A percentile compares a stretch with the other conserved stretches of the same genome.
These are phyloP conservation scores for Globisporangium heterothallicum DNA, from an alignment of 352 stramenopile species.

Conservation along the genomic window DNA sequence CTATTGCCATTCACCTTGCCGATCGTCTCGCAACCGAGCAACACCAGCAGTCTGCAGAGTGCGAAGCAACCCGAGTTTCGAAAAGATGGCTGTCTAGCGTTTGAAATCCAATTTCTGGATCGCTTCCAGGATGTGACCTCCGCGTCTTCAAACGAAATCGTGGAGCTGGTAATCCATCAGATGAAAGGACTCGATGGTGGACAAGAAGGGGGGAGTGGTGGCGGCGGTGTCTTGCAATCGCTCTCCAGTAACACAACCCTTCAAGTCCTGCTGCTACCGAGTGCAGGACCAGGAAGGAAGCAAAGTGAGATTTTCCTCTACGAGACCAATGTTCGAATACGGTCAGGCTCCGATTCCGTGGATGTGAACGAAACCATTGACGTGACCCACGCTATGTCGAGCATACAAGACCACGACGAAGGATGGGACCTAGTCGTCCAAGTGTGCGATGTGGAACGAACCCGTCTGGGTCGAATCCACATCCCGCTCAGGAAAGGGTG, in stretches of 20 bases:
- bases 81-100: slow-evolving; percentile 16
- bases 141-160: background rate
- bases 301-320: background rate
- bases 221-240: background rate
- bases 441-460: slow-evolving; percentile 18
- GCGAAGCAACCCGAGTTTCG: background rate
- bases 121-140: slow-evolving; percentile 1
- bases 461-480: slow-evolving; percentile 18
- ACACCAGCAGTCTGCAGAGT: background rate
- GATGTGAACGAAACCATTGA: slow-evolving; percentile 18
- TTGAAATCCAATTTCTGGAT: slow-evolving; percentile 33
- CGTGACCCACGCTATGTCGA: slow-evolving; percentile 13
- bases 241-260: background rate
- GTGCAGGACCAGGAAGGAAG: background rate
- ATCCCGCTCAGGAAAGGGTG: slow-evolving; percentile 28
- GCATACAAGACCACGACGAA: background rate
- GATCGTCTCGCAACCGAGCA: slow-evolving; percentile 6
- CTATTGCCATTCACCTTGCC: slow-evolving; percentile 26
- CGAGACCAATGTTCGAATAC: background rate
- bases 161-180: slow-evolving; percentile 23
- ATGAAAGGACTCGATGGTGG: slow-evolving; percentile 7
- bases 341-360: background rate
- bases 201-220: too few relatives aligned
- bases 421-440: slow-evolving; percentile 16
- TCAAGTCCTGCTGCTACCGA: background rate